Evolutionary conservation across 73 alveolate genomes (phyloP).

Genomic region (Tetrahymena thermophila): DNA sequence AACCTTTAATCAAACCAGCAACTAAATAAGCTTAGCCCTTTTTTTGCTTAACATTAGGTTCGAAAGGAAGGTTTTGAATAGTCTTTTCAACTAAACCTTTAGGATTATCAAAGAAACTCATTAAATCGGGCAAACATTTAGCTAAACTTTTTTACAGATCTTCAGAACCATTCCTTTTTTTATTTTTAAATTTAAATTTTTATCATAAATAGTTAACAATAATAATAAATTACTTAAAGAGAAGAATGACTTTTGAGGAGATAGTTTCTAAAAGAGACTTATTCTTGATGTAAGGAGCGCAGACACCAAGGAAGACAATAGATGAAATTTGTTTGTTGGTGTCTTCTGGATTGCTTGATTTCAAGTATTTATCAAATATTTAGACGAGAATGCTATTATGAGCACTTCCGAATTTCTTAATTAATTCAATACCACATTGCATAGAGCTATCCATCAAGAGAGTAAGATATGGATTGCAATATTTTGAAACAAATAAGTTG

Average conservation of each 20-base stretch:
- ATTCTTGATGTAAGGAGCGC: neutral
- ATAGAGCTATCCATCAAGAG: neutral
- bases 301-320: neutral
- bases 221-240: neutral
- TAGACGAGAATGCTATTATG: neutral
- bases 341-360: neutral
- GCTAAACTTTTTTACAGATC: conserved; percentile 49
- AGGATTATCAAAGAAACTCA: conserved; percentile 63
- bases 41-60: conserved; percentile 18
- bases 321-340: neutral
- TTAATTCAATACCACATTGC: neutral
- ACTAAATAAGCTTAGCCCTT: conserved; percentile 66
- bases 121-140: conserved; percentile 55
- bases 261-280: neutral
- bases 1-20: conserved; percentile 67
- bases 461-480: neutral
- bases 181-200: neutral
- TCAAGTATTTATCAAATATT: neutral
- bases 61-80: conserved; percentile 20
- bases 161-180: conserved; percentile 3
- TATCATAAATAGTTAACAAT: neutral
- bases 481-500: neutral
- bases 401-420: neutral
- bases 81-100: conserved; percentile 43
- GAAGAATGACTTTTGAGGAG: neutral